These are phyloP conservation scores for Xanthoconium stramineum DNA, from an alignment of 768 basidiomycete genomes.

Conservation along the genomic window DNA sequence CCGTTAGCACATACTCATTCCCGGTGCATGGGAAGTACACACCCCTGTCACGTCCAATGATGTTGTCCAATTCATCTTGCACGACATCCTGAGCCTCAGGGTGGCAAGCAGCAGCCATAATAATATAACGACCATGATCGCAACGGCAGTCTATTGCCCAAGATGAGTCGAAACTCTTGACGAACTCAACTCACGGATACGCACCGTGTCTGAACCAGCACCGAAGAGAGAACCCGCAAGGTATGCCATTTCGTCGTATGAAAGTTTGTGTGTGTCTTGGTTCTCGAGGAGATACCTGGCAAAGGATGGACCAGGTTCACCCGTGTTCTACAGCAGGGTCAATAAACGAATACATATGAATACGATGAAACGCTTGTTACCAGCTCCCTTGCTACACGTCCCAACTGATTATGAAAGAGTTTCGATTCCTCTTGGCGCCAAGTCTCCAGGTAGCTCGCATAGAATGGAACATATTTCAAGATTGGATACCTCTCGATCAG, in stretches of 20 bases:
- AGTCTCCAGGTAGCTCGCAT: conserved; percentile 51
- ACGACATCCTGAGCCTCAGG: conserved; percentile 50
- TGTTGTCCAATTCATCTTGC: too few species aligned
- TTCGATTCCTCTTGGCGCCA: conserved; percentile 56
- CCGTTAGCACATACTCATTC: conserved; percentile 15
- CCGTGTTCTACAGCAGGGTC: conserved; percentile 15
- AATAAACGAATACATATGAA: background rate
- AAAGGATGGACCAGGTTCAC: conserved; percentile 40
- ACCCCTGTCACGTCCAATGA: too few species aligned
- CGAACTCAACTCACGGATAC: conserved; percentile 2
- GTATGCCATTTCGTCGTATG: conserved; percentile 58
- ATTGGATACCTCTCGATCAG: conserved; percentile 37
- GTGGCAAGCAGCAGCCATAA: conserved; percentile 58
- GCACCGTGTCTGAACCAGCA: conserved; percentile 59
- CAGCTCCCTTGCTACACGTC: conserved; percentile 43
- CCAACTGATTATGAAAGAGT: conserved; percentile 53
- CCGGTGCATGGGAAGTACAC: background rate
- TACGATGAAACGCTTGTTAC: conserved; percentile 24
- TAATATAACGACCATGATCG: conserved; percentile 48
- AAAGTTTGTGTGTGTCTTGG: conserved; percentile 50
- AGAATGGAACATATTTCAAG: conserved; percentile 54
- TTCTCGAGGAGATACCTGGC: conserved; percentile 56
- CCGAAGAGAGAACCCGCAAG: conserved; percentile 65
- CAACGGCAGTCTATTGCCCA: conserved; percentile 45
- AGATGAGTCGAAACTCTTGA: background rate